These are phyloP conservation scores for Suillus weaverae DNA, from an alignment of 768 basidiomycete genomes.

Conservation along the genomic window DNA sequence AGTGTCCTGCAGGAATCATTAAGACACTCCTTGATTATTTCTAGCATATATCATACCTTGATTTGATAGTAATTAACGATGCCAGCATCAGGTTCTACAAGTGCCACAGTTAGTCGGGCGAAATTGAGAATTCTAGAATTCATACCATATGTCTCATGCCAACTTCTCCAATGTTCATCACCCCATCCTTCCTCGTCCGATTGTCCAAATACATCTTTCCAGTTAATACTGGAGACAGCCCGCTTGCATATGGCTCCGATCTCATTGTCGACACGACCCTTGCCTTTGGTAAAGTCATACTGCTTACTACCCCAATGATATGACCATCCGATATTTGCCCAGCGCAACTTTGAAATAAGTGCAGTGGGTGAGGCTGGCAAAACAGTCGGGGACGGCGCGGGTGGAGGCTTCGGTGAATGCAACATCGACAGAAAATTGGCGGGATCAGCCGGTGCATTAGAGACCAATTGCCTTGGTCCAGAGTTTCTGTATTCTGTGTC, in stretches of 20 bases:
- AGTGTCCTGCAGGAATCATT: conserved; percentile 57
- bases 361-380: conserved; percentile 49
- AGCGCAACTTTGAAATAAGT: conserved; percentile 78
- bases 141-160: conserved; percentile 81
- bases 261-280: conserved; percentile 57
- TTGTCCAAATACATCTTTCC: conserved; percentile 61
- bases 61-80: conserved; percentile 95
- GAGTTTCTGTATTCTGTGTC: conserved; percentile 24
- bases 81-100: conserved; percentile 87
- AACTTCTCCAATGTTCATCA: conserved; percentile 64
- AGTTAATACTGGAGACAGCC: conserved; percentile 65
- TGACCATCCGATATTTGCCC: conserved; percentile 95
- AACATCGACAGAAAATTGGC: conserved; percentile 55
- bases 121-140: conserved; percentile 7
- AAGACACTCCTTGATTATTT: neutral
- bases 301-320: conserved; percentile 98
- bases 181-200: conserved; percentile 49
- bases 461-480: conserved; percentile 67
- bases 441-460: conserved; percentile 67
- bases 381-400: conserved; percentile 63
- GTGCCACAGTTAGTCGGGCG: conserved; percentile 6
- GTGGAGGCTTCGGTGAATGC: conserved; percentile 57
- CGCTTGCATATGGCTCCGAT: conserved; percentile 59
- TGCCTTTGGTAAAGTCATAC: conserved; percentile 82
- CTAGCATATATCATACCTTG: conserved; percentile 41